Evolutionary conservation across 106 monocot species (phyloP), one percentile per base, ranked within the genome.

Genomic region (Dioscorea alata): DNA sequence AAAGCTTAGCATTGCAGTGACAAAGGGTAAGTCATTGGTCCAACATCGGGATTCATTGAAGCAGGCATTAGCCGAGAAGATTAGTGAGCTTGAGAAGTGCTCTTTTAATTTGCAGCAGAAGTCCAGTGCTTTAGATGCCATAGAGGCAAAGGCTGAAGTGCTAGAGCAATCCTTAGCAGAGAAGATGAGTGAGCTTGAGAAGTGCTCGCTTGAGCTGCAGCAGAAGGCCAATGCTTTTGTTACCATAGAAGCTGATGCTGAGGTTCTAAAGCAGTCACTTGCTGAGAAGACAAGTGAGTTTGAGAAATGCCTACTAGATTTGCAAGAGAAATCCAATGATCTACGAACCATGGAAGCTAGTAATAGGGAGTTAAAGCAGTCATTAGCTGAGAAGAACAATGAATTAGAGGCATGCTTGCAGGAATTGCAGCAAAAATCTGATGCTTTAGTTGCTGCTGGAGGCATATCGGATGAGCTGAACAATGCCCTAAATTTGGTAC

Each of bases 21-120:
- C 92, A 28, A 97, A 97, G 65, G 97, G 97, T 0, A 97, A 97
- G 66, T 87, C 89, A 53, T 70, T 97, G 67, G 92, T 97, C 57
- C 97, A 97, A 64, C 82, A 92, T 6, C 89, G 97, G 56, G 97
- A 97, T 61, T 80, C 85, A 31, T 70, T 97, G 68, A 97, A 90
- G 72, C 86, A 89, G n/a, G 74, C 80, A 58, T 81, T 97, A 68
- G 79, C 78, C 64, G 89, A 92, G 51, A 92, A 85, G 64, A 77
- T 79, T 8, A 58, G 18, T 64, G 89, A 86, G 77, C 78, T 92
- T 66, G 89, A 97, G 64, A 81, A 72, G 20, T 86, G 81, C 69
- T 60, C 70, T 67, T 61, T 61, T 23, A 86, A 91, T 65, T 84
- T 95, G 70, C 80, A 86, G 61, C 78, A 84, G 65, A 90, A 91